phyloP scores from a whole-genome alignment of 768 basidiomycete species.

The Pleurotus pulmonarius region DNA sequence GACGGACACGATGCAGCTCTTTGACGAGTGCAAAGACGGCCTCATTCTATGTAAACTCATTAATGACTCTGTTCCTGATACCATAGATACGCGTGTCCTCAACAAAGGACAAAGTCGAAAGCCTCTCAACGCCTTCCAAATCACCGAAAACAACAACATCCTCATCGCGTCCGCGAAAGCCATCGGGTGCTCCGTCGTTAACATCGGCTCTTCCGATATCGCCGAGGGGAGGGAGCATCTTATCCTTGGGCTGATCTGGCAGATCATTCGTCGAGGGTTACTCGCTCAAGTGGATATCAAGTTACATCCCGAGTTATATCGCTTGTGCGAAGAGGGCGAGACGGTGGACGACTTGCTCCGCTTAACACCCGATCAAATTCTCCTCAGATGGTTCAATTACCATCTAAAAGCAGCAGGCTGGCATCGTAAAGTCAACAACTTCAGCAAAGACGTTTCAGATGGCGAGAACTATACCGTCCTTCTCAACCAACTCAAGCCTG shows the following conservation, averaged over 20 bases:
- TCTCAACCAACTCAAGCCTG: constrained; percentile 92
- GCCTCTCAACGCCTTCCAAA: constrained; percentile 95
- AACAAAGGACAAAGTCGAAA: constrained; percentile 83
- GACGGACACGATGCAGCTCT: constrained; percentile 96
- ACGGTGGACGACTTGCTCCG: constrained; percentile 93
- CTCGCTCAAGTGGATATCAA: constrained; percentile 97
- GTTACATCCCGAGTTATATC: constrained; percentile 93
- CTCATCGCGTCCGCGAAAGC: constrained; percentile 97
- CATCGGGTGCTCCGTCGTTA: constrained; percentile 98
- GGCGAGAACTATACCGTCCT: constrained; percentile 98
- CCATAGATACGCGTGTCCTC: constrained; percentile 96
- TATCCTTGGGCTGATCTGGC: constrained; percentile 98
- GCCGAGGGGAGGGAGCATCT: constrained; percentile 94
- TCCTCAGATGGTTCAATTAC: constrained; percentile 99
- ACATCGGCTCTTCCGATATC: constrained; percentile 92
- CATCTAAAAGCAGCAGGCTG: constrained; percentile 95
- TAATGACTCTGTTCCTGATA: constrained; percentile 99
- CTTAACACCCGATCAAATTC: constrained; percentile 94
- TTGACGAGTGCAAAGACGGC: constrained; percentile 95
- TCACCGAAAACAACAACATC: constrained; percentile 99
- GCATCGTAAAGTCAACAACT: constrained; percentile 92
- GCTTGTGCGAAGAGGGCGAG: constrained; percentile 95
- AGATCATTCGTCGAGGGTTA: constrained; percentile 91
- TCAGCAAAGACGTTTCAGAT: constrained; percentile 95
- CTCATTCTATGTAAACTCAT: constrained; percentile 97